These are phyloP conservation scores for Artomyces pyxidatus DNA, from an alignment of 768 basidiomycete genomes.

Conservation along the genomic window DNA sequence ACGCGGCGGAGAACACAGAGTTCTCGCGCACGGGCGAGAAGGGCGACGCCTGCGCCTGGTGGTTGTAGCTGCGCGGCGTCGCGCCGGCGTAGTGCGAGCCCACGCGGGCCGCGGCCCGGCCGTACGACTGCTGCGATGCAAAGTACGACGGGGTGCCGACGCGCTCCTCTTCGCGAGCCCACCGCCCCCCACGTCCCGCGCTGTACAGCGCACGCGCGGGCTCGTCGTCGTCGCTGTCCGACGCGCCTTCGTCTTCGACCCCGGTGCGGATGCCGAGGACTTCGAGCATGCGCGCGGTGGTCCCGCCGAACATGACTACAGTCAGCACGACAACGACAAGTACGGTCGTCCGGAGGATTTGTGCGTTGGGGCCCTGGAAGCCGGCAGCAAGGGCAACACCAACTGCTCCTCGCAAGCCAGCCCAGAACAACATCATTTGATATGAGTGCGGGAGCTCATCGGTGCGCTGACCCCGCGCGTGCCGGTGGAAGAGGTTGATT, in stretches of 20 bases:
- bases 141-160: conserved; percentile 15
- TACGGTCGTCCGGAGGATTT: conserved; percentile 87
- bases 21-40: conserved; percentile 17
- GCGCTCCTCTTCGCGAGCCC: background rate
- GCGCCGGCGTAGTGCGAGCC: conserved; percentile 44
- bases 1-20: conserved; percentile 56
- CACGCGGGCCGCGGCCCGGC: conserved; percentile 32
- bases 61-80: conserved; percentile 45
- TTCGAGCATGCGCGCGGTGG: conserved; percentile 95
- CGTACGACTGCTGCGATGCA: conserved; percentile 18
- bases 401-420: conserved; percentile 91
- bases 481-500: conserved; percentile 88
- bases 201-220: background rate
- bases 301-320: conserved; percentile 91
- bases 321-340: conserved; percentile 94
- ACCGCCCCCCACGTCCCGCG: background rate
- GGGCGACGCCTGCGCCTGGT: conserved; percentile 33
- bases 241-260: conserved; percentile 85
- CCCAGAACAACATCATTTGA: conserved; percentile 99
- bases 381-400: conserved; percentile 96
- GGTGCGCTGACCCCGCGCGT: conserved; percentile 74
- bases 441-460: conserved; percentile 97
- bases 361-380: conserved; percentile 89
- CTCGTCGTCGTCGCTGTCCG: conserved; percentile 44
- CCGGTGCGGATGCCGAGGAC: conserved; percentile 93